phyloP scores from a whole-genome alignment of 2,329 filamentous ascomycete genomes.

The Emergomyces orientalis region DNA sequence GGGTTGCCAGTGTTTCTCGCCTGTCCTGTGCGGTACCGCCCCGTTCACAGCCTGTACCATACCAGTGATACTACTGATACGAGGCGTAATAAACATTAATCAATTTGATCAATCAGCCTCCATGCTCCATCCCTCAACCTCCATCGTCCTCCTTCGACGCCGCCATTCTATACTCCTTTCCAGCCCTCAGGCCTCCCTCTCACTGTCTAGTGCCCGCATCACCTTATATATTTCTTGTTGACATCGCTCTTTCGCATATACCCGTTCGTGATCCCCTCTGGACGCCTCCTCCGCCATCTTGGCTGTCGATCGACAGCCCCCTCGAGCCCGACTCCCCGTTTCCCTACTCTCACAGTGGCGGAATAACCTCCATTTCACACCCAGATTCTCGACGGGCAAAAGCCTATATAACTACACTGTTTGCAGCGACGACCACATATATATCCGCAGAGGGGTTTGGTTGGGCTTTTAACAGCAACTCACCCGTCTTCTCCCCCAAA shows the following conservation, averaged over 20 bases:
- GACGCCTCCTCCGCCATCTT: neutral
- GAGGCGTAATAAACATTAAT: neutral
- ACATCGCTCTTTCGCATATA: neutral
- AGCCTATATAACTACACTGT: neutral
- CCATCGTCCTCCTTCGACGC: neutral
- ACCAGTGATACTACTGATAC: neutral
- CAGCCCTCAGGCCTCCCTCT: neutral
- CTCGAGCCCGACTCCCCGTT: neutral
- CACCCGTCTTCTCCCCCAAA: neutral
- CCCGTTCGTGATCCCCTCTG: neutral
- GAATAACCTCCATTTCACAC: neutral
- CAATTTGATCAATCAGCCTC: conserved; percentile 5
- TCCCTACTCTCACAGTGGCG: neutral
- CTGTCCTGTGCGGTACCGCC: too few relatives aligned
- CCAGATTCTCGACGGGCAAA: neutral
- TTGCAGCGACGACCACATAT: neutral
- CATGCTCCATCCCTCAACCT: neutral
- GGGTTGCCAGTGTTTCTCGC: neutral
- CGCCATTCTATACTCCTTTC: neutral
- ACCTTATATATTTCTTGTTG: neutral
- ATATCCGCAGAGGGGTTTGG: neutral
- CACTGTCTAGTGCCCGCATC: neutral
- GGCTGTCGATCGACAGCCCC: neutral
- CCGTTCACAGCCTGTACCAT: neutral
- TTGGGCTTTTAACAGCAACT: neutral